Percentiles rank a stretch among this genome's conserved stretches.
Evolutionary conservation across 768 basidiomycete species (phyloP).

Genomic region (Sistotremastrum suecicum): DNA sequence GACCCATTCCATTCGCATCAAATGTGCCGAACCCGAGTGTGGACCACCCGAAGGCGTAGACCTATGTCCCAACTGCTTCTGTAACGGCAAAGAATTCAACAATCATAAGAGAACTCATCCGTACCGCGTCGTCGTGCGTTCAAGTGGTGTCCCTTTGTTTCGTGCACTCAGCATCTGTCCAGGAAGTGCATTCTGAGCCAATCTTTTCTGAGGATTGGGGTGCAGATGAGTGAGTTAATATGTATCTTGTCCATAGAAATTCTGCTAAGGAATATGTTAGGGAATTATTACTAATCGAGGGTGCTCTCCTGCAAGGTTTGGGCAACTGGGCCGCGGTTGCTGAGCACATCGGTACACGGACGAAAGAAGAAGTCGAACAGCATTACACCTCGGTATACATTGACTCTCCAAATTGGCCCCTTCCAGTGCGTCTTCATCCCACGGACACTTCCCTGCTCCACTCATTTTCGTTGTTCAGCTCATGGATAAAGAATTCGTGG

Average conservation of each 20-base stretch:
- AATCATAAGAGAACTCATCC: slow-evolving; percentile 76
- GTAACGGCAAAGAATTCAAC: slow-evolving; percentile 77
- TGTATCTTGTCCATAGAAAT: neutral
- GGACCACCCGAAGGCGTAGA: slow-evolving; percentile 74
- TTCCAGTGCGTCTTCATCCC: slow-evolving; percentile 43
- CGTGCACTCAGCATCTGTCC: slow-evolving; percentile 2
- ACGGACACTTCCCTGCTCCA: neutral
- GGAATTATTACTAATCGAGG: slow-evolving; percentile 82
- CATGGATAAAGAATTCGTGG: slow-evolving; percentile 48
- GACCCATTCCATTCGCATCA: slow-evolving; percentile 93
- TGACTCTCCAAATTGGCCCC: slow-evolving; percentile 62
- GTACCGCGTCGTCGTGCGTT: slow-evolving; percentile 78
- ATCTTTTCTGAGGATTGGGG: slow-evolving; percentile 96
- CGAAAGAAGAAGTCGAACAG: slow-evolving; percentile 83
- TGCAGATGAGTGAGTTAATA: slow-evolving; percentile 72
- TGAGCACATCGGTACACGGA: slow-evolving; percentile 86
- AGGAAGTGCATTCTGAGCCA: slow-evolving; percentile 95
- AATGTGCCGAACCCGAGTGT: slow-evolving; percentile 77
- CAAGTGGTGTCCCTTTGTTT: neutral
- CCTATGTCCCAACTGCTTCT: slow-evolving; percentile 87
- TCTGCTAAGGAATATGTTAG: slow-evolving; percentile 24
- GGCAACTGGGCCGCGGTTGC: slow-evolving; percentile 97
- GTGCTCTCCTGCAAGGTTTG: slow-evolving; percentile 72
- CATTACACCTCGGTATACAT: slow-evolving; percentile 81
- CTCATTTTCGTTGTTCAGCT: slow-evolving; percentile 7